These are phyloP conservation scores for Myrica gale DNA, from an alignment of 306 rosid species.

Conservation along the genomic window DNA sequence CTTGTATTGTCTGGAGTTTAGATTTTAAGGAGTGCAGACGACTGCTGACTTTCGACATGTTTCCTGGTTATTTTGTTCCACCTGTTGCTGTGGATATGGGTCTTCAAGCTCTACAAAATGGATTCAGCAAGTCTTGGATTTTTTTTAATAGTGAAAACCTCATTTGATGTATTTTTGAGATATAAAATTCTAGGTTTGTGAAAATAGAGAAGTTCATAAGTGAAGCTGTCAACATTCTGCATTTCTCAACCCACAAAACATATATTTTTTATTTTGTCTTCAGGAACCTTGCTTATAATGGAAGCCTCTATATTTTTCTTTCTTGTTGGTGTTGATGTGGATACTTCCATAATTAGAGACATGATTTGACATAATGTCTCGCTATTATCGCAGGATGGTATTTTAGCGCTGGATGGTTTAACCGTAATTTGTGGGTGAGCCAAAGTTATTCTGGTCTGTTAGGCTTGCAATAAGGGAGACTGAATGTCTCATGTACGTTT, in stretches of 20 bases:
- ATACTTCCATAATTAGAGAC: conserved; percentile 41
- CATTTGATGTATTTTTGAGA: neutral
- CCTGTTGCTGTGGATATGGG: too few relatives aligned
- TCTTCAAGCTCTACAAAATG: too few relatives aligned
- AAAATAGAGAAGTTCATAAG: neutral
- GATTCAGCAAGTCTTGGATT: too few relatives aligned
- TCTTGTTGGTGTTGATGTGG: conserved; percentile 35
- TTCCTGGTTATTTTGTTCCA: neutral
- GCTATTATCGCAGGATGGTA: conserved; percentile 89
- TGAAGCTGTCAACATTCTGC: neutral
- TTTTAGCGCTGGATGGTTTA: conserved; percentile 60
- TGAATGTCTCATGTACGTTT: conserved; percentile 27
- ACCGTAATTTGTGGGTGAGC: conserved; percentile 52
- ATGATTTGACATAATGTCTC: conserved; percentile 69
- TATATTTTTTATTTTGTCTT: neutral
- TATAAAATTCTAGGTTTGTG: neutral
- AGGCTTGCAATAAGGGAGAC: conserved; percentile 39
- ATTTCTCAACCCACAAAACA: neutral
- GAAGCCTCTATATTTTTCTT: conserved; percentile 13
- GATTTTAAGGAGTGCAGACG: neutral
- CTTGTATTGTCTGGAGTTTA: neutral
- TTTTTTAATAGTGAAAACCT: too few relatives aligned
- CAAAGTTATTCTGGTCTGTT: conserved; percentile 45
- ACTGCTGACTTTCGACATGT: neutral
- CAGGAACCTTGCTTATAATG: conserved; percentile 4